phyloP scores from a whole-genome alignment of 1,139 yeast species.

The Candida labiduridarum region DNA sequence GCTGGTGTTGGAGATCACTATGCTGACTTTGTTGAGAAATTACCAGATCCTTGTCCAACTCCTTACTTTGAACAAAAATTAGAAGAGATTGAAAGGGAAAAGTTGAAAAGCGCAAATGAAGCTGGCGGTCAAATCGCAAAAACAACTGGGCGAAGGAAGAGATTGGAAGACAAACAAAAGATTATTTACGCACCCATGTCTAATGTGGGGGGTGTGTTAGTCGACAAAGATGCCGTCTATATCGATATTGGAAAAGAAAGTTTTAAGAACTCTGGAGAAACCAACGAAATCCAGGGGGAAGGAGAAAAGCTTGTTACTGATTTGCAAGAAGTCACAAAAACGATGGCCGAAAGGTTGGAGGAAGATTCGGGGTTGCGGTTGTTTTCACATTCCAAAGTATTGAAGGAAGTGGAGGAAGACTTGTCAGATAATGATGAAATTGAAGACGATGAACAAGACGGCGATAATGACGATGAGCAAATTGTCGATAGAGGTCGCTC shows the following conservation, averaged over 20 bases:
- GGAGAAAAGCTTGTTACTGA: conserved; percentile 80
- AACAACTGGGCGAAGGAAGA: conserved; percentile 72
- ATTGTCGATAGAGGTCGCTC: conserved; percentile 55
- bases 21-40: conserved; percentile 75
- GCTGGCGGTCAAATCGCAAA: conserved; percentile 58
- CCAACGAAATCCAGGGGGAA: conserved; percentile 64
- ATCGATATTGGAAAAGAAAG: conserved; percentile 78
- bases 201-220: conserved; percentile 95
- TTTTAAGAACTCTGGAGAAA: conserved; percentile 55
- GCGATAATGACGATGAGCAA: conserved; percentile 29
- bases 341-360: conserved; percentile 62
- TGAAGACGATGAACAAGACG: conserved; percentile 41
- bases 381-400: conserved; percentile 60
- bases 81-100: conserved; percentile 77
- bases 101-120: conserved; percentile 61
- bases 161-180: conserved; percentile 92
- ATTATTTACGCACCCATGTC: conserved; percentile 99
- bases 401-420: conserved; percentile 42
- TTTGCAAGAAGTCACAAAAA: conserved; percentile 68
- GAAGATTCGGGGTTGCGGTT: conserved; percentile 74
- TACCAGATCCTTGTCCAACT: conserved; percentile 99
- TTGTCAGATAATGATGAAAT: conserved; percentile 36
- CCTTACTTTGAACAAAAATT: conserved; percentile 86
- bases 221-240: conserved; percentile 95
- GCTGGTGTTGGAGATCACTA: conserved; percentile 95